phyloP scores from a whole-genome alignment of 2,329 filamentous ascomycete genomes.

The Colletotrichum sp. region DNA sequence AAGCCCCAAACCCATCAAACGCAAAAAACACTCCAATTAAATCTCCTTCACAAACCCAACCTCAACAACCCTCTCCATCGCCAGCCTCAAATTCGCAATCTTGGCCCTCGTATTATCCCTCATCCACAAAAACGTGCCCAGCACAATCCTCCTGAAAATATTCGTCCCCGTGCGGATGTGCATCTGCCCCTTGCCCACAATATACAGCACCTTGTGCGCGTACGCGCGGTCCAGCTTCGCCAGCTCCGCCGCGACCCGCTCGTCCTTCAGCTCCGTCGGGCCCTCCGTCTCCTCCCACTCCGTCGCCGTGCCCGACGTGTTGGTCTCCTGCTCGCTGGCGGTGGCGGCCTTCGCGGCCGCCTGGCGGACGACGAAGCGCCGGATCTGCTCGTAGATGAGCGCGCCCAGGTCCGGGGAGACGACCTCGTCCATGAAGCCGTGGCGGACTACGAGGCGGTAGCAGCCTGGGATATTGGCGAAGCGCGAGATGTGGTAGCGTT shows the following conservation, averaged over 20 bases:
- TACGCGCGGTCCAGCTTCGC: constrained; percentile 49
- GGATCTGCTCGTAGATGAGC: constrained; percentile 61
- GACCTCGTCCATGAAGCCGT: constrained; percentile 77
- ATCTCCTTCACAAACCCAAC: constrained; percentile 75
- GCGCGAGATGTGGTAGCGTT: constrained; percentile 53
- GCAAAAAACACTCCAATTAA: constrained; percentile 28
- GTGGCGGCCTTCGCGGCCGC: constrained; percentile 27
- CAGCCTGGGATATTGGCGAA: constrained; percentile 60
- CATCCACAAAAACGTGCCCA: constrained; percentile 67
- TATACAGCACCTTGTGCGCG: constrained; percentile 56
- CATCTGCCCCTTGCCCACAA: constrained; percentile 69
- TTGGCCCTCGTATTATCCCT: constrained; percentile 71
- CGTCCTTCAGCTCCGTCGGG: constrained; percentile 27
- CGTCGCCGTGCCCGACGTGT: neutral
- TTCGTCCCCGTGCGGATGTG: constrained; percentile 46
- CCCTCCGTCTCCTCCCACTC: constrained; percentile 7
- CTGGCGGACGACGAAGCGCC: constrained; percentile 52
- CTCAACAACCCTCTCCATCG: constrained; percentile 67
- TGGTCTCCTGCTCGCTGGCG: constrained; percentile 17
- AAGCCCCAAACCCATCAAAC: neutral
- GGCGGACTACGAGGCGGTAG: constrained; percentile 72
- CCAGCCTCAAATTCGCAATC: constrained; percentile 66
- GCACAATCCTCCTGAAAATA: constrained; percentile 47
- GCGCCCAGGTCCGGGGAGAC: constrained; percentile 68
- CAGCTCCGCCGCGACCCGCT: constrained; percentile 40